phyloP scores from a whole-genome alignment of 345 rosid species.

The Toxicodendron radicans region DNA sequence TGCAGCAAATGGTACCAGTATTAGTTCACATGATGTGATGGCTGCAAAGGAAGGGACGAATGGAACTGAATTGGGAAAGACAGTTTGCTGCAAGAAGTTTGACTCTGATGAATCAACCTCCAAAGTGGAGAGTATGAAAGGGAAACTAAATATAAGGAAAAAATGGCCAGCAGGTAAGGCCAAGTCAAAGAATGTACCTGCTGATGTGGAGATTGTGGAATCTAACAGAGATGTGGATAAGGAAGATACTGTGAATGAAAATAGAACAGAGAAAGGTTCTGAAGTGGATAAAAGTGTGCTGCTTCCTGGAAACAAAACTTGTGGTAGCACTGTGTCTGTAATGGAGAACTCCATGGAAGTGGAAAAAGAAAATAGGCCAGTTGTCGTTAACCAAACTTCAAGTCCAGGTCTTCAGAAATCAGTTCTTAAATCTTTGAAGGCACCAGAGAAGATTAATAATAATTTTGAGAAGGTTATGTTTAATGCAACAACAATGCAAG shows the following conservation, averaged over 20 bases:
- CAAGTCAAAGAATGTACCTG: slow-evolving; percentile 23
- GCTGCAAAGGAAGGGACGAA: slow-evolving; percentile 22
- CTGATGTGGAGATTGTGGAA: slow-evolving; percentile 20
- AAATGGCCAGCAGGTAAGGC: slow-evolving; percentile 32
- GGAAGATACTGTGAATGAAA: slow-evolving; percentile 16
- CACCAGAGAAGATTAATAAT: slow-evolving; percentile 26
- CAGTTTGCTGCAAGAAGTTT: slow-evolving; percentile 22
- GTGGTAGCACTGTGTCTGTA: slow-evolving; percentile 13
- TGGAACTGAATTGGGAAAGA: slow-evolving; percentile 23
- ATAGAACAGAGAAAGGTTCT: slow-evolving; percentile 23
- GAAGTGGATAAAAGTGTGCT: slow-evolving; percentile 25
- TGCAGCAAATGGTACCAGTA: slow-evolving; percentile 13
- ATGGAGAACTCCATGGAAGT: slow-evolving; percentile 24
- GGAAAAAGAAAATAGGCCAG: slow-evolving; percentile 45
- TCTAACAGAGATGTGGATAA: slow-evolving; percentile 25
- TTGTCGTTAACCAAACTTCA: slow-evolving; percentile 25
- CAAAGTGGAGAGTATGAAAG: slow-evolving; percentile 19
- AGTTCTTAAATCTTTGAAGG: slow-evolving; percentile 29
- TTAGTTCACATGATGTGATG: slow-evolving; percentile 6
- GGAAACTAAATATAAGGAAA: slow-evolving; percentile 27
- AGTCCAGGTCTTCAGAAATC: slow-evolving; percentile 25
- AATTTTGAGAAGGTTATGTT: slow-evolving; percentile 26
- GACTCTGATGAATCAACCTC: slow-evolving; percentile 23
- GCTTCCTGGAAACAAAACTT: slow-evolving; percentile 15
- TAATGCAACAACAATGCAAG: slow-evolving; percentile 19